Percentiles rank a stretch among this genome's conserved stretches.
These are phyloP conservation scores for Trametes versicolor DNA, from an alignment of 1,284 basidiomycete species.

Conservation along the genomic window DNA sequence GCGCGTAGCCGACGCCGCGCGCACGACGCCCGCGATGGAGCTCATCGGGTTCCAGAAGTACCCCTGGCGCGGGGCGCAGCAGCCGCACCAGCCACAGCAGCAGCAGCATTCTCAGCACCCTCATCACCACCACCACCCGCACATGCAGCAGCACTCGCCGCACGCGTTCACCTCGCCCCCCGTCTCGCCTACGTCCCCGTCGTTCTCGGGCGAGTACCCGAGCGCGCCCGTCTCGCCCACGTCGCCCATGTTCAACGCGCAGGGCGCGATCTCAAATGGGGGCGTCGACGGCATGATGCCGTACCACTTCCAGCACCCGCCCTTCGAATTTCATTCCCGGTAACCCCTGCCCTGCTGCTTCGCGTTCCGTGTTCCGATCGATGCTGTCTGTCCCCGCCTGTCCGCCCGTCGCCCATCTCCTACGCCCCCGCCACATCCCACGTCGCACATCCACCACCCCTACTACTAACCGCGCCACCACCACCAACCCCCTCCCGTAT, in stretches of 20 bases:
- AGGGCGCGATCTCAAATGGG: conserved; percentile 7
- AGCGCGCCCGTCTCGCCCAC: conserved; percentile 25
- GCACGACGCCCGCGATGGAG: conserved; percentile 62
- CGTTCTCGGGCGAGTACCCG: conserved; percentile 24
- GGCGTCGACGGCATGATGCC: conserved; percentile 23
- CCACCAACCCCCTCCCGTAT: conserved; percentile 25
- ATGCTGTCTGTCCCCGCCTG: neutral
- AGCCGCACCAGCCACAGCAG: conserved; percentile 20
- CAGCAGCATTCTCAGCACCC: conserved; percentile 8
- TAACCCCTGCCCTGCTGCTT: conserved; percentile 4
- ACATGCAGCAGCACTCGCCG: neutral
- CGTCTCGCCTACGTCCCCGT: conserved; percentile 34
- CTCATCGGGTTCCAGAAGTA: conserved; percentile 65
- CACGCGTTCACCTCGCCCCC: conserved; percentile 32
- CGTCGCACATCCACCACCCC: conserved; percentile 11
- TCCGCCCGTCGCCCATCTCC: neutral
- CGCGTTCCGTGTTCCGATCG: neutral
- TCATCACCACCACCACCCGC: conserved; percentile 3
- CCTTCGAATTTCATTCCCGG: conserved; percentile 21
- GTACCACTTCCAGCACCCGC: conserved; percentile 22
- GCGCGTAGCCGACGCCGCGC: conserved; percentile 53
- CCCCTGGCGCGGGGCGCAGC: conserved; percentile 40
- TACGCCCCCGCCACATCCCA: neutral
- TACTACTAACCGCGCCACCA: neutral
- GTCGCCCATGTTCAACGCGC: conserved; percentile 30